Conservation (phyloP, 345 rosid species). For the Eucalyptus camaldulensis region DNA sequence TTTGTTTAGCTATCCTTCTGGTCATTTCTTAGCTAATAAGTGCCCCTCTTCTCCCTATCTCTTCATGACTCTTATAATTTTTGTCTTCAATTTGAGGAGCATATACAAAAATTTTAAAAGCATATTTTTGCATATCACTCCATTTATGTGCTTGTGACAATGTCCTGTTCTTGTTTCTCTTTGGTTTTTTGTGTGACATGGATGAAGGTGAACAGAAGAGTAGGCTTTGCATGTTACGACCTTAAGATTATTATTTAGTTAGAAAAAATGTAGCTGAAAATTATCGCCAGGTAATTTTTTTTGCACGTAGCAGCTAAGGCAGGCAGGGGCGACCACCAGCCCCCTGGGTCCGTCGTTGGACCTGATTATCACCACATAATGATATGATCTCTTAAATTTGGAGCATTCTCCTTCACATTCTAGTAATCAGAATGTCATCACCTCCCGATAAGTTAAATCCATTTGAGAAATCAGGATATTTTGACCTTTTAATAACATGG, state of each 20-base stretch:
- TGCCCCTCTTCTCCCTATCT: not conserved
- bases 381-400: not conserved
- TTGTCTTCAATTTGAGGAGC: not conserved
- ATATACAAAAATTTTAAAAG: not conserved
- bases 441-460: not conserved
- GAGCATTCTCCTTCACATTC: not conserved
- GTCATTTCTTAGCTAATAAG: not conserved
- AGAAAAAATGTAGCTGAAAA: not conserved
- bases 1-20: not conserved
- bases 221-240: not conserved
- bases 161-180: not conserved
- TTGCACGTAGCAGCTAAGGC: not conserved
- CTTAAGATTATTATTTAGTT: not conserved
- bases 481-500: not conserved
- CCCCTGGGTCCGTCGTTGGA: not conserved
- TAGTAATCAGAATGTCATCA: not conserved
- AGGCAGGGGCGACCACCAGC: not conserved
- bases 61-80: not conserved
- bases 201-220: not conserved
- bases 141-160: not conserved
- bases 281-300: not conserved
- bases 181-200: not conserved
- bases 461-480: not conserved
- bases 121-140: not conserved
- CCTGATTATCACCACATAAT: not conserved